Evolutionary conservation across 257 asterid species (phyloP).

Genomic region (Petunia axillaris): DNA sequence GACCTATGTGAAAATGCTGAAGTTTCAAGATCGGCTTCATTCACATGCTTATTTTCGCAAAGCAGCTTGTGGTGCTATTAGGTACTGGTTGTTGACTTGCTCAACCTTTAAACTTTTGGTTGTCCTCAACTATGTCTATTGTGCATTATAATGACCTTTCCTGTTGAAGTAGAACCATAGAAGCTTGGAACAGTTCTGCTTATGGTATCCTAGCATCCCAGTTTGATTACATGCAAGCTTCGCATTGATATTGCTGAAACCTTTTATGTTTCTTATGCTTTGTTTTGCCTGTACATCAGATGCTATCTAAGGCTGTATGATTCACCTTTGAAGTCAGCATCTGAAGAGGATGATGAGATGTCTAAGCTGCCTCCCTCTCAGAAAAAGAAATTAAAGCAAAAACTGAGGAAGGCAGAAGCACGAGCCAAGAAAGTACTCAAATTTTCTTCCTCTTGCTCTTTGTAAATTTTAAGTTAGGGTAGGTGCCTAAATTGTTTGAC

Average conservation of each 20-base stretch:
- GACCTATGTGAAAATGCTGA: slow-evolving; percentile 88
- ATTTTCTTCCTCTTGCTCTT: slow-evolving; percentile 28
- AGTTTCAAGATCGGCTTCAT: slow-evolving; percentile 93
- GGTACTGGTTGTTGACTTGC: slow-evolving; percentile 41
- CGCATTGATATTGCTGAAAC: slow-evolving; percentile 10
- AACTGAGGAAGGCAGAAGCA: slow-evolving; percentile 95
- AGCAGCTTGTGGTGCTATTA: slow-evolving; percentile 91
- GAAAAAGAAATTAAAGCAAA: slow-evolving; percentile 94
- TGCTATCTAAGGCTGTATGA: slow-evolving; percentile 92
- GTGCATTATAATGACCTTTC: slow-evolving; percentile 8
- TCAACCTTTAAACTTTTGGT: slow-evolving; percentile 2
- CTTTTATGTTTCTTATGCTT: not conserved
- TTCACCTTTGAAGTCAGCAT: slow-evolving; percentile 79
- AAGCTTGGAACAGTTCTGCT: not conserved
- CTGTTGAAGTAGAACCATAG: slow-evolving; percentile 12
- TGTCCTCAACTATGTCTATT: not conserved
- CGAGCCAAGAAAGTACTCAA: slow-evolving; percentile 85
- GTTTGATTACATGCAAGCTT: slow-evolving; percentile 6
- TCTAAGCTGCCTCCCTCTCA: slow-evolving; percentile 89
- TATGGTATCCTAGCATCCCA: slow-evolving; percentile 1
- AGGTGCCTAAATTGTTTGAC: slow-evolving; percentile 11
- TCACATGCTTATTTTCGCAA: slow-evolving; percentile 86
- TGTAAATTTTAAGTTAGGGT: slow-evolving; percentile 18
- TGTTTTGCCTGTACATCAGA: slow-evolving; percentile 46
- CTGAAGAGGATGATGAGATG: slow-evolving; percentile 87